Conservation (phyloP, 176 grass and related monocot genomes). For the Melocanna baccifera region DNA sequence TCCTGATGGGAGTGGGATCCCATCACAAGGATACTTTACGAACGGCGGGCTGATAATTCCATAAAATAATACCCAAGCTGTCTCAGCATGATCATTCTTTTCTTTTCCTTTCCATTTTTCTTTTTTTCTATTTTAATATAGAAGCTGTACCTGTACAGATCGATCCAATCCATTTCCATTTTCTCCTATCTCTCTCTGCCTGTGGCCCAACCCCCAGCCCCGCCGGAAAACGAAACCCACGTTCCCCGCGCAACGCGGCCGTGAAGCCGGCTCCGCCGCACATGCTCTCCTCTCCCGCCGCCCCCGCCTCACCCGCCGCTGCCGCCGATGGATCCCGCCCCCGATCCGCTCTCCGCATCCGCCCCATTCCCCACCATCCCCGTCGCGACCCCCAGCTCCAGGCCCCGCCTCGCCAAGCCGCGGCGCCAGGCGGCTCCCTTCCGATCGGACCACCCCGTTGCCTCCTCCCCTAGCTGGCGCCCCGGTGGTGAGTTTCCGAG, state of each 20-base stretch:
- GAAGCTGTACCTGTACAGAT: not conserved
- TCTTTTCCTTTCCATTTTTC: not conserved
- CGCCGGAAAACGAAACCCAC: slow-evolving; percentile 24
- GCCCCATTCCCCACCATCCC: slow-evolving; percentile 56
- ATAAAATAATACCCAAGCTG: not conserved
- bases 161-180: not conserved
- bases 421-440: slow-evolving; percentile 36
- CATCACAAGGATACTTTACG: not conserved
- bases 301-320: too few relatives aligned
- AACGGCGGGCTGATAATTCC: not conserved
- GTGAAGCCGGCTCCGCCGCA: not conserved
- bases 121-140: slow-evolving; percentile 5
- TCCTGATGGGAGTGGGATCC: slow-evolving; percentile 10
- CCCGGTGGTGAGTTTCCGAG: slow-evolving; percentile 2
- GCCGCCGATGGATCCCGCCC: slow-evolving; percentile 34
- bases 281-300: not conserved
- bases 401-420: slow-evolving; percentile 23
- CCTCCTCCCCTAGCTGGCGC: slow-evolving; percentile 13
- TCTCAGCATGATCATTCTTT: slow-evolving; percentile 5
- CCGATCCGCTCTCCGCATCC: slow-evolving; percentile 32
- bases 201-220: slow-evolving; percentile 12
- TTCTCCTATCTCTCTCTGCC: not conserved
- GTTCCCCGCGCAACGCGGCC: slow-evolving; percentile 23
- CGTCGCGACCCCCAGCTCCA: not conserved
- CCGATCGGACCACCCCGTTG: slow-evolving; percentile 36